Base-by-base conservation (phyloP, 371 early-diverging fungal species). In the Mucor plumbeus region DNA sequence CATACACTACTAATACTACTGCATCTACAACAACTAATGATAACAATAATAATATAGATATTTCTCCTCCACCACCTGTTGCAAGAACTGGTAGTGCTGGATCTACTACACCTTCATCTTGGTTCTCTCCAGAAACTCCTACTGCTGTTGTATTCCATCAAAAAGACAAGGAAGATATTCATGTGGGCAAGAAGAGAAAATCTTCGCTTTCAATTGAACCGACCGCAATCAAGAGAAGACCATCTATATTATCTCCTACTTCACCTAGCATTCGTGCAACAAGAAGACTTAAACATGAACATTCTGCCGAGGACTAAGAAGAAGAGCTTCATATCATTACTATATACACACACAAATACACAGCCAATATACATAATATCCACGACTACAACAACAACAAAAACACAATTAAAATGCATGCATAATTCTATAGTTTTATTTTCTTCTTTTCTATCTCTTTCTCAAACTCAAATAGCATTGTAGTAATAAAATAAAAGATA, bases 111-210 rank as follows among this genome's bases (percentile, higher is more conserved):
- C 72, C 72, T 41, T 60, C 59, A 4, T 67, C 72, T 40, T 72
- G 72, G 72, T 57, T 64, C 11, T 72, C 72, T 6, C 72, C 72
- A 15, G 72, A 72, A 61, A 67, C 72, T 33, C 72, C 68, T 19
- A 72, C 68, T 31, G 70, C 70, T 17, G 70, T 61, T 8, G 21
- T 69, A 36, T 69, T 64, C 17, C 69, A 69, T 17, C 67, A 67
- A 36, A 48, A 65, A 44, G 55, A 54, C 4, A 35, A 33, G 13
- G 35, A 35, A 38, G 56, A 55, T 34, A 34, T 33, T 9, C 38
- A 38, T 19, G 44, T 36, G 3, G 38, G 48, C 13, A 38, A 9
- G 5, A 66, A 66, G n/a, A 44, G 62, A 19, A 62, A 62, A 50
- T 50, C 61, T 4, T 60, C 61, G 21, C 50, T 50, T 13, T 50